Conservation (phyloP, 495 filamentous ascomycete genomes). For the Amorphotheca resinae region DNA sequence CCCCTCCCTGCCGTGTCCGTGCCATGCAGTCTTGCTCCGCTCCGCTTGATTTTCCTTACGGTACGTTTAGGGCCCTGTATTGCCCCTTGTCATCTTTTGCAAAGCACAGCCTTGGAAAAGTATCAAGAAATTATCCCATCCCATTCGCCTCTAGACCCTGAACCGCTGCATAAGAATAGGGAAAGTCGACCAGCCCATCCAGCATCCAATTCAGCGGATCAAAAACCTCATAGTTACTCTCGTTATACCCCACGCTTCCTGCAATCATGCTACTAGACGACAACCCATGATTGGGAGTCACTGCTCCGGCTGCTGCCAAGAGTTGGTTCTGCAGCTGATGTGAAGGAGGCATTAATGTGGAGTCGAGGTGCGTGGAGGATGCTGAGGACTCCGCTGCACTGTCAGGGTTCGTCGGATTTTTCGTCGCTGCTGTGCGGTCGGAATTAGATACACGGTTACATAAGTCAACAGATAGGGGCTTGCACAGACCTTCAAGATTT, state of each 20-base stretch:
- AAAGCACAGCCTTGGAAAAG: background rate
- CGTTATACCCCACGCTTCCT: constrained; percentile 17
- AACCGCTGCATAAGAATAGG: constrained; percentile 40
- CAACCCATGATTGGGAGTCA: constrained; percentile 13
- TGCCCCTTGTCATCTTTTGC: too few relatives aligned
- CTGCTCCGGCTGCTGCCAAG: constrained; percentile 9
- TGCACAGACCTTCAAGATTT: constrained; percentile 70
- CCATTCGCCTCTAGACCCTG: constrained; percentile 20
- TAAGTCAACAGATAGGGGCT: background rate
- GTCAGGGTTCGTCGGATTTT: constrained; percentile 80
- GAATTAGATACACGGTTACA: constrained; percentile 1
- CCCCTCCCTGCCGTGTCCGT: too few relatives aligned
- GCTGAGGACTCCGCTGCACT: constrained; percentile 61
- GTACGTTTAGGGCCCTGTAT: too few relatives aligned
- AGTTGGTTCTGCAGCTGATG: constrained; percentile 22
- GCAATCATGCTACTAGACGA: constrained; percentile 13
- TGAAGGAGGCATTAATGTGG: constrained; percentile 33
- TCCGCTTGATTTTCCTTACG: too few relatives aligned
- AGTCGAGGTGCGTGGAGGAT: constrained; percentile 45
- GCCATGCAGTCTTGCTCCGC: too few relatives aligned
- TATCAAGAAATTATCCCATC: constrained; percentile 4
- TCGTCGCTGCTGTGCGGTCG: constrained; percentile 48
- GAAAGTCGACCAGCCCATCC: constrained; percentile 71
- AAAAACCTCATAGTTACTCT: constrained; percentile 24
- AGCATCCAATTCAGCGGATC: constrained; percentile 87